A percentile compares a stretch with the other conserved stretches of the same genome.
Conservation (phyloP, 345 rosid species). For the Carallia pectinifolia region DNA sequence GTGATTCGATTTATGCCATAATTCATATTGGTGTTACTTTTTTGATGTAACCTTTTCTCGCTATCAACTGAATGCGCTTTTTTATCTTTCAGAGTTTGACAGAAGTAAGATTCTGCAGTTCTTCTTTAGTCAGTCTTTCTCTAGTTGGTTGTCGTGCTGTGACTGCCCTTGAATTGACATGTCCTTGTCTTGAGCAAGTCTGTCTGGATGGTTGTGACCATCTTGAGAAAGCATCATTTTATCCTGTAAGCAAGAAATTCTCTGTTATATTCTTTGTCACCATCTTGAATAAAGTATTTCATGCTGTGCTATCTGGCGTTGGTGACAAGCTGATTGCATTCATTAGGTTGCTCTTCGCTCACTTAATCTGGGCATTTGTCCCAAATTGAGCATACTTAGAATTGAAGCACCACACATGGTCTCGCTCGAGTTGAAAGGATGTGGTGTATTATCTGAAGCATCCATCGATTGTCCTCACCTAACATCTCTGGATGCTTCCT, state of each 20-base stretch:
- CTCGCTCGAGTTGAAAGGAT: conserved; percentile 90
- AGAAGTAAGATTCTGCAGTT: conserved; percentile 62
- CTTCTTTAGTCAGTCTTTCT: conserved; percentile 75
- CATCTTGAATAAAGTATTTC: not conserved
- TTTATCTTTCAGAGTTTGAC: conserved; percentile 66
- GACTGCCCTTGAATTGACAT: conserved; percentile 67
- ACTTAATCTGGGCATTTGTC: conserved; percentile 92
- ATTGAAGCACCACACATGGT: conserved; percentile 83
- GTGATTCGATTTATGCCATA: not conserved
- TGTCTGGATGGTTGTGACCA: conserved; percentile 95
- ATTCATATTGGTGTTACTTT: not conserved
- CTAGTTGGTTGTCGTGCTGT: conserved; percentile 88
- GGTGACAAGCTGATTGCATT: not conserved
- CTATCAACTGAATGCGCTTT: conserved; percentile 7
- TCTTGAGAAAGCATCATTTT: conserved; percentile 84
- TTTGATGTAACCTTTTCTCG: not conserved
- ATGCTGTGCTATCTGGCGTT: not conserved
- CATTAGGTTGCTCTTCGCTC: conserved; percentile 76
- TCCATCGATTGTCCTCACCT: conserved; percentile 73
- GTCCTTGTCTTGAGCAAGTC: conserved; percentile 78
- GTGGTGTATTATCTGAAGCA: conserved; percentile 85
- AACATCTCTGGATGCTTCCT: conserved; percentile 91
- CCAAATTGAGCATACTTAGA: conserved; percentile 70
- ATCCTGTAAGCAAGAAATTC: conserved; percentile 60
- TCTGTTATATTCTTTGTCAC: not conserved